These are phyloP conservation scores for Tripterygium wilfordii DNA, from an alignment of 177 flowering plant species.

Conservation along the genomic window DNA sequence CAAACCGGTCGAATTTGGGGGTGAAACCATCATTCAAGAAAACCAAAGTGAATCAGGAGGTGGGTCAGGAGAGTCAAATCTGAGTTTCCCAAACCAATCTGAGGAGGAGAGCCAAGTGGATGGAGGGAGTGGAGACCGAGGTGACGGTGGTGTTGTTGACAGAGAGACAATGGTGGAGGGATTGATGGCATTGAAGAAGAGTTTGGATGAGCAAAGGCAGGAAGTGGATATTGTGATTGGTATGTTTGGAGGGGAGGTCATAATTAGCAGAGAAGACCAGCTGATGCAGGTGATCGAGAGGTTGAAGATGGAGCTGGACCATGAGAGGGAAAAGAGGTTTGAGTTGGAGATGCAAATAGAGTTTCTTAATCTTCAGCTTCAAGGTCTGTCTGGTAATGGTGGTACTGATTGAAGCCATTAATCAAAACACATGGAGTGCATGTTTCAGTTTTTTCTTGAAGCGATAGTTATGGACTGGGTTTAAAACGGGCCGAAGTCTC, in stretches of 20 bases:
- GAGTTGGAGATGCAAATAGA: constrained; percentile 40
- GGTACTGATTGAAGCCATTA: constrained; percentile 2
- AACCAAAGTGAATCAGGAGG: too few species aligned
- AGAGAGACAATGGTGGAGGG: constrained; percentile 18
- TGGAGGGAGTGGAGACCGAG: constrained; percentile 1
- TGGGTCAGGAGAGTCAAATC: too few species aligned
- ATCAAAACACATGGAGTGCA: too few species aligned
- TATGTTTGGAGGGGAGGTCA: constrained; percentile 17
- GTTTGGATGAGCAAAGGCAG: constrained; percentile 37
- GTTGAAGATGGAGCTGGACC: constrained; percentile 26
- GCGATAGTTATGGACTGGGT: too few species aligned
- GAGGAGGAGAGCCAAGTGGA: too few species aligned
- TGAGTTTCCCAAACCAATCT: too few species aligned
- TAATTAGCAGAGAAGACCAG: constrained; percentile 28
- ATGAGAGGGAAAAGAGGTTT: constrained; percentile 24
- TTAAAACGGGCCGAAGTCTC: too few species aligned
- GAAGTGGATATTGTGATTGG: constrained; percentile 17
- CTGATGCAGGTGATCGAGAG: constrained; percentile 20
- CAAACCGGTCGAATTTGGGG: too few species aligned
- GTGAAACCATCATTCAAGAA: too few species aligned
- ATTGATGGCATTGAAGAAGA: constrained; percentile 23
- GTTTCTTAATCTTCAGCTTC: constrained; percentile 20
- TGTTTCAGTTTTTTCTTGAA: too few species aligned
- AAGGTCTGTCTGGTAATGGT: not conserved
- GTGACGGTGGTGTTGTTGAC: constrained; percentile 6